These are phyloP conservation scores for Notholithocarpus densiflorus DNA, from an alignment of 306 rosid genomes.

Conservation along the genomic window DNA sequence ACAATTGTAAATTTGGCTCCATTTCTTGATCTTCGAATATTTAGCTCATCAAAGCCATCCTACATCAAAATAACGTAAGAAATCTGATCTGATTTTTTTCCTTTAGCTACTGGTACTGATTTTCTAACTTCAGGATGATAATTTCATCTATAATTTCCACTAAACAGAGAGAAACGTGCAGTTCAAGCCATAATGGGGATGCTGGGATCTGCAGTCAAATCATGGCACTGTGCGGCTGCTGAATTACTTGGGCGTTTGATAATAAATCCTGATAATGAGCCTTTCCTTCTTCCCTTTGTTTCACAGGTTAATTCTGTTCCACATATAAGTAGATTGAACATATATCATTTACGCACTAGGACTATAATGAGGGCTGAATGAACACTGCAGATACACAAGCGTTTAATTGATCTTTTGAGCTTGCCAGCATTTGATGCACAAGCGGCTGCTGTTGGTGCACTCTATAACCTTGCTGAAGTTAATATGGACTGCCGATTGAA, in stretches of 20 bases:
- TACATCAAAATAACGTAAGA: slow-evolving; percentile 93
- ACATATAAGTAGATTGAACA: not conserved
- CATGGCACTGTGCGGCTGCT: slow-evolving; percentile 95
- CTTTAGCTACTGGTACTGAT: not conserved
- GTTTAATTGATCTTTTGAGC: slow-evolving; percentile 84
- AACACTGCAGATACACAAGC: slow-evolving; percentile 78
- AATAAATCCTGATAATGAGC: slow-evolving; percentile 93
- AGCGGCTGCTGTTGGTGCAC: slow-evolving; percentile 96
- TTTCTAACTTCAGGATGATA: slow-evolving; percentile 24
- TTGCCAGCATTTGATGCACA: slow-evolving; percentile 84
- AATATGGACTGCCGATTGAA: slow-evolving; percentile 96
- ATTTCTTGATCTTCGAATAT: slow-evolving; percentile 79
- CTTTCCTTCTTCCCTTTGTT: slow-evolving; percentile 79
- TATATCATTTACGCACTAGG: not conserved
- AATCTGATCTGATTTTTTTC: slow-evolving; percentile 6
- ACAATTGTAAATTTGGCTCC: slow-evolving; percentile 97
- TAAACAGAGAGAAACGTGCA: slow-evolving; percentile 79
- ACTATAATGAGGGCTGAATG: slow-evolving; percentile 12
- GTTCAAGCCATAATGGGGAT: slow-evolving; percentile 92
- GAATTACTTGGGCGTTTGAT: slow-evolving; percentile 94
- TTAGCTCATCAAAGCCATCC: slow-evolving; percentile 89
- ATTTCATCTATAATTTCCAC: slow-evolving; percentile 4
- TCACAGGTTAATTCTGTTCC: slow-evolving; percentile 58
- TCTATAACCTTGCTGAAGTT: slow-evolving; percentile 96
- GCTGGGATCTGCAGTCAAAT: slow-evolving; percentile 77